A percentile compares a stretch with the other conserved stretches of the same genome.
Evolutionary conservation across 495 filamentous ascomycete genomes (phyloP).

Genomic region (Amniculicola lignicola): DNA sequence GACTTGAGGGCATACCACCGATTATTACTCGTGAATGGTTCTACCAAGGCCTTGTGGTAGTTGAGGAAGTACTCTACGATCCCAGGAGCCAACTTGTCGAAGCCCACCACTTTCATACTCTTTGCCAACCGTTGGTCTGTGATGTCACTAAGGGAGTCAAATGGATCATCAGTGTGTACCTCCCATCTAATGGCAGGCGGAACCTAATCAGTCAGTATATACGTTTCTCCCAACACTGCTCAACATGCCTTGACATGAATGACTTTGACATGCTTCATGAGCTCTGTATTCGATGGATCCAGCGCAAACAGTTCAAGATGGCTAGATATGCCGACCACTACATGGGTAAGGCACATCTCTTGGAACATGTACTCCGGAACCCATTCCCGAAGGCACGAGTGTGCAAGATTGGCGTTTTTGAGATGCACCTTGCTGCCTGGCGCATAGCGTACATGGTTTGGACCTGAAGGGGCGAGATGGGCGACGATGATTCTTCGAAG

Average conservation of each 20-base stretch:
- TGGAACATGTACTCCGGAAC: constrained; percentile 24
- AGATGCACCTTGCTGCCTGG: constrained; percentile 11
- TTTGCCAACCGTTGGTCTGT: background rate
- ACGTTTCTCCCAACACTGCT: background rate
- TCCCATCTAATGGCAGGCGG: constrained; percentile 25
- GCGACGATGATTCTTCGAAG: constrained; percentile 17
- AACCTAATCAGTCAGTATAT: constrained; percentile 3
- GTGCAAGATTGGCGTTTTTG: constrained; percentile 27
- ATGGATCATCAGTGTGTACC: background rate
- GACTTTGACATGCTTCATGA: constrained; percentile 16
- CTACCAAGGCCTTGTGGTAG: constrained; percentile 15
- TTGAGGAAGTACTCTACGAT: background rate
- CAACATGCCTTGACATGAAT: constrained; percentile 12
- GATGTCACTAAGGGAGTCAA: constrained; percentile 2
- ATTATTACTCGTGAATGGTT: constrained; percentile 8
- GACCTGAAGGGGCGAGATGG: background rate
- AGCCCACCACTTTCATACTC: background rate
- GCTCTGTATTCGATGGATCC: background rate
- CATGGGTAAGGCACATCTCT: constrained; percentile 18
- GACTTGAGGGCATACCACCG: constrained; percentile 8
- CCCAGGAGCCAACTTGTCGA: background rate
- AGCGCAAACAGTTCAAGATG: constrained; percentile 12
- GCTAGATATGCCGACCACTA: constrained; percentile 1
- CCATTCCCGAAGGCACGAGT: constrained; percentile 21
- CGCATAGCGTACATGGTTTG: background rate